phyloP scores from a whole-genome alignment of 2,329 filamentous ascomycete genomes.

The Ophiostoma himal-ulmi region DNA sequence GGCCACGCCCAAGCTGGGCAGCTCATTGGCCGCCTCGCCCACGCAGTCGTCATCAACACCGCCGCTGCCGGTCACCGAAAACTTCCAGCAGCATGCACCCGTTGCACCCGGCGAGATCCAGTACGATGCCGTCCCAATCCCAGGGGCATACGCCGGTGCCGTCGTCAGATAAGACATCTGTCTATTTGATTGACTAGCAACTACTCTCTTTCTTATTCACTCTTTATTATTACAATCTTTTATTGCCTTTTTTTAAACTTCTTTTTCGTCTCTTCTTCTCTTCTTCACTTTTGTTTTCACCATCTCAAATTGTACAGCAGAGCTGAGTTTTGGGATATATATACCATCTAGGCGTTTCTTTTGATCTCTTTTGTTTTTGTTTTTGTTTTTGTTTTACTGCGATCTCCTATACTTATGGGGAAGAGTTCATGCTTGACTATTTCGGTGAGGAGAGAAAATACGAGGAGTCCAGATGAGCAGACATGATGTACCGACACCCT shows the following conservation, averaged over 20 bases:
- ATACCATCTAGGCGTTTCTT: constrained; percentile 23
- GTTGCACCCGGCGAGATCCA: constrained; percentile 73
- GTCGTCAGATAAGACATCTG: constrained; percentile 24
- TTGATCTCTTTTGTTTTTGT: constrained; percentile 3
- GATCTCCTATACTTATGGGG: not conserved
- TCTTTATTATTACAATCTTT: constrained; percentile 24
- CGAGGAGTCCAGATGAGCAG: not conserved
- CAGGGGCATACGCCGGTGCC: constrained; percentile 66
- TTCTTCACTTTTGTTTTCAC: constrained; percentile 22
- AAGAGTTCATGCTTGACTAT: not conserved
- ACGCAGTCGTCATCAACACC: constrained; percentile 29
- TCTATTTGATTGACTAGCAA: not conserved
- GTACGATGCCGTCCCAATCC: constrained; percentile 83
- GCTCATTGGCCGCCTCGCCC: constrained; percentile 52
- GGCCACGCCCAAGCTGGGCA: constrained; percentile 64
- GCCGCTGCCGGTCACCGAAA: constrained; percentile 30
- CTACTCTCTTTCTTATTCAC: constrained; percentile 14
- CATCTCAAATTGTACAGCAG: constrained; percentile 19
- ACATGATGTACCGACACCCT: not conserved
- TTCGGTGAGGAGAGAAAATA: not conserved
- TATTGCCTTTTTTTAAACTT: not conserved
- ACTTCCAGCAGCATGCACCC: constrained; percentile 57
- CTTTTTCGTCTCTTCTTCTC: constrained; percentile 15
- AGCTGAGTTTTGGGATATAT: constrained; percentile 19
- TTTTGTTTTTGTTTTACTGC: constrained; percentile 12